Conservation (phyloP, 169 alveolate genomes). For the Babesia microti region DNA sequence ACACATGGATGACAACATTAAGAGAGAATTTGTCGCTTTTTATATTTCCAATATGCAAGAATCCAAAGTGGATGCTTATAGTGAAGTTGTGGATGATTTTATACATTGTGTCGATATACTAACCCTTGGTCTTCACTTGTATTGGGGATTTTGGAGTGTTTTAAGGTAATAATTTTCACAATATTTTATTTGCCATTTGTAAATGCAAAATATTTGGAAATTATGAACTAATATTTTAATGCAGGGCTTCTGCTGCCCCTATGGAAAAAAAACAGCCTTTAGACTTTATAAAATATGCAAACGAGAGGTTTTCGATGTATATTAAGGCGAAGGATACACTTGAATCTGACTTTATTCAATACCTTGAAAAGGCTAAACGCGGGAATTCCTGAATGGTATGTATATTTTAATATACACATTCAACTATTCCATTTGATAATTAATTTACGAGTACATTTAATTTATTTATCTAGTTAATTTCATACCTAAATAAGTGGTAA, state of each 20-base stretch:
- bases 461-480: too few relatives aligned
- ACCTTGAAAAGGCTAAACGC: too few relatives aligned
- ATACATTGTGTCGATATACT: slow-evolving; percentile 47
- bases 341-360: too few relatives aligned
- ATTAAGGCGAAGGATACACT: slow-evolving; percentile 20
- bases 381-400: too few relatives aligned
- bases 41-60: slow-evolving; percentile 50
- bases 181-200: not conserved
- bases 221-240: not conserved
- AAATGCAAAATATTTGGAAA: not conserved
- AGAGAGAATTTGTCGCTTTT: slow-evolving; percentile 46
- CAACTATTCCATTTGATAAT: too few relatives aligned
- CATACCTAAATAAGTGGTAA: too few relatives aligned
- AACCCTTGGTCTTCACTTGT: slow-evolving; percentile 50
- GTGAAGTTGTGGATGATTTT: slow-evolving; percentile 38
- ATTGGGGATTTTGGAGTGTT: slow-evolving; percentile 64
- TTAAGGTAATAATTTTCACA: slow-evolving; percentile 1
- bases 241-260: not conserved
- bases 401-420: too few relatives aligned
- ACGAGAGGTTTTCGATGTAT: slow-evolving; percentile 25
- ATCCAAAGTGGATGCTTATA: slow-evolving; percentile 13
- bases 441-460: too few relatives aligned
- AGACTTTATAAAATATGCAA: slow-evolving; percentile 40
- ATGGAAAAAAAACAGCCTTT: not conserved
- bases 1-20: slow-evolving; percentile 51